Evolutionary conservation across 1,284 basidiomycete species (phyloP), one percentile per base, ranked within the genome.

Genomic region (Ganoderma resinaceum): DNA sequence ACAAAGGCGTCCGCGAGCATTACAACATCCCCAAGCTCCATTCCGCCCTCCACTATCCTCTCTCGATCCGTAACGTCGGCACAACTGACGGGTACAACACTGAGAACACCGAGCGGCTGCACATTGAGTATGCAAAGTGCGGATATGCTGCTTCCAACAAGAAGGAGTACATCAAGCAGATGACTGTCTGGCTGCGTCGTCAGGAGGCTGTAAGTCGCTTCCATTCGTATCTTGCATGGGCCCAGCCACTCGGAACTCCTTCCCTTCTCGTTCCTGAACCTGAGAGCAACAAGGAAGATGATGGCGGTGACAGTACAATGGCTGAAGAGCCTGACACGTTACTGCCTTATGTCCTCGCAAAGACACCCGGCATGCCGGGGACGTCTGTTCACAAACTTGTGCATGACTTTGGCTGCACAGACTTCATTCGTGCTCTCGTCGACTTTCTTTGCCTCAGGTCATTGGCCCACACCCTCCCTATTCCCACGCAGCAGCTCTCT

Each of bases 11-110:
- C 0, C 68, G 76, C 12, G 42, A 71, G 11, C 66, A 77, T 37
- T 78, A 78, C 68, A 75, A 77, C 57, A 76, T 80, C 3, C 76
- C 77, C 1, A 80, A 80, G 61, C 29, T 80, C 4, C 79, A 80
- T 55, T 71, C 70, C 3, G 66, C 76, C 1, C n/a, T 59, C 0
- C 76, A 76, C 63, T 78, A 78, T 40, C 35, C 63, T 3, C 33
- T 26, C 0, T 70, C 69, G 0, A 79, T 79, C 43, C 63, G 66
- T 1, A 46, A 61, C 0, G 66, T 74, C 0, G 78, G 78, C 14
- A 72, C 71, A 1, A 66, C 71, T 0, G 75, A 75, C 64, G 72
- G 72, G 0, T 77, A 71, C 71, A 78, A 70, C 58, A 78, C 76
- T 0, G 76, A 77, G 59, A 29, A 37, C 4, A 55, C 77, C 0